A percentile compares a stretch with the other conserved stretches of the same genome.
phyloP scores from a whole-genome alignment of 768 basidiomycete genomes.

The Tricholoma hemisulphureum region DNA sequence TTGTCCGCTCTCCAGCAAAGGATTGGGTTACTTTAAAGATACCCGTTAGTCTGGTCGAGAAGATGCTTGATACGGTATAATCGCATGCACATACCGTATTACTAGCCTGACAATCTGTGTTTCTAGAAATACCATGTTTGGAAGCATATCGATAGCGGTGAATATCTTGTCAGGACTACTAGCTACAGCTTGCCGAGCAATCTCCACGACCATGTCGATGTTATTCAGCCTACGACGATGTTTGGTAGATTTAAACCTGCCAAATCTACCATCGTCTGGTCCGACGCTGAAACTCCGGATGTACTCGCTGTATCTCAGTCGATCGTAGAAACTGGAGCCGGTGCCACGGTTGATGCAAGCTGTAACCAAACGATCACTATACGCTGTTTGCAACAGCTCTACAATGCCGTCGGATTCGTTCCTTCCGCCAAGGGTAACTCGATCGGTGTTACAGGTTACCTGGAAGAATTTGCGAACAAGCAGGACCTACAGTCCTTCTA shows the following conservation, averaged over 20 bases:
- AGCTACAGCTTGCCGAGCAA: conserved; percentile 63
- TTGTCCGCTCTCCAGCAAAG: conserved; percentile 57
- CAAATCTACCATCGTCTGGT: conserved; percentile 34
- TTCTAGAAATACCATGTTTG: conserved; percentile 62
- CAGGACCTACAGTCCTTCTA: conserved; percentile 54
- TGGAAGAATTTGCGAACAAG: conserved; percentile 52
- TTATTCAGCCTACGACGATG: conserved; percentile 72
- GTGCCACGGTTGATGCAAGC: conserved; percentile 42
- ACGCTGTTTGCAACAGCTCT: conserved; percentile 52
- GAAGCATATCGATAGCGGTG: conserved; percentile 50
- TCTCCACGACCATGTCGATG: conserved; percentile 59
- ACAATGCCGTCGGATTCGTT: conserved; percentile 48
- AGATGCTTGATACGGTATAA: conserved; percentile 68
- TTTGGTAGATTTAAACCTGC: conserved; percentile 50
- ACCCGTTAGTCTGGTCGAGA: conserved; percentile 58
- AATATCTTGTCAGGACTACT: conserved; percentile 60
- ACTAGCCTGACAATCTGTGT: neutral
- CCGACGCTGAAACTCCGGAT: conserved; percentile 21
- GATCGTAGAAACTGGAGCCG: conserved; percentile 24
- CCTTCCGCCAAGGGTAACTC: conserved; percentile 43
- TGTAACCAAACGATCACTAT: conserved; percentile 54
- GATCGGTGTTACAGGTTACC: conserved; percentile 55
- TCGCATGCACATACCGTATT: neutral
- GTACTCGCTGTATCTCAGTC: conserved; percentile 5
- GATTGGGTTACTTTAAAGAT: conserved; percentile 68